Evolutionary conservation across 805 yeast species (phyloP).

Genomic region (Candida dajiaensis): DNA sequence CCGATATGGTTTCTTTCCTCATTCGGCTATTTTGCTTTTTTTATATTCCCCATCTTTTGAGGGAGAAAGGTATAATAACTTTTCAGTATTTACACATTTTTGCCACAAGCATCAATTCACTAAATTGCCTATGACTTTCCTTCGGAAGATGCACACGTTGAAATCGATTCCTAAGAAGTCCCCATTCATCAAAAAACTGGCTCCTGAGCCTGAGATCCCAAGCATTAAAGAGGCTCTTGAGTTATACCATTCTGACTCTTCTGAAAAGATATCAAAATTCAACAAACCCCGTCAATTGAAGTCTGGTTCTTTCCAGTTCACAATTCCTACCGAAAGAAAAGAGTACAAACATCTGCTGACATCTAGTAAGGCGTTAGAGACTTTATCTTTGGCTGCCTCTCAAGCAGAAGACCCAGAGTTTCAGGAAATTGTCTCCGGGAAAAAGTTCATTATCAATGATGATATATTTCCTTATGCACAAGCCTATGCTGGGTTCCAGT

Average conservation of each 20-base stretch:
- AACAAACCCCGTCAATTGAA: conserved; percentile 46
- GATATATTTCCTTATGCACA: conserved; percentile 75
- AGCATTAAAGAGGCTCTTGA: conserved; percentile 24
- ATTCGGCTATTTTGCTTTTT: background rate
- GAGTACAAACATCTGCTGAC: conserved; percentile 49
- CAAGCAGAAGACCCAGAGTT: conserved; percentile 40
- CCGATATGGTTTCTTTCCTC: background rate
- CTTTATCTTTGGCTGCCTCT: conserved; percentile 44
- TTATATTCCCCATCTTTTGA: background rate
- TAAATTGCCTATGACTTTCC: background rate
- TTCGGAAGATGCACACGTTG: conserved; percentile 8
- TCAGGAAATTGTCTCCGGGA: conserved; percentile 57
- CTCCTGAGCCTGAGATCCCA: conserved; percentile 27
- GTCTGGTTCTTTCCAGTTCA: conserved; percentile 68
- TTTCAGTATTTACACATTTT: background rate
- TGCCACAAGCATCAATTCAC: background rate
- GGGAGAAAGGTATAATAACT: background rate
- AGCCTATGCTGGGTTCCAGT: conserved; percentile 94
- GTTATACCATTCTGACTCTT: conserved; percentile 19
- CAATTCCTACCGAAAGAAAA: conserved; percentile 58
- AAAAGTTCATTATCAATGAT: conserved; percentile 33
- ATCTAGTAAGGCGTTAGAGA: conserved; percentile 53
- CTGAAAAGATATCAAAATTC: conserved; percentile 25
- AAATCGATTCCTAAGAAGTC: conserved; percentile 10
- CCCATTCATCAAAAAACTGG: conserved; percentile 8